These are phyloP conservation scores for Trichoderma oligosporum DNA, from an alignment of 2,329 filamentous ascomycete genomes.

Conservation along the genomic window DNA sequence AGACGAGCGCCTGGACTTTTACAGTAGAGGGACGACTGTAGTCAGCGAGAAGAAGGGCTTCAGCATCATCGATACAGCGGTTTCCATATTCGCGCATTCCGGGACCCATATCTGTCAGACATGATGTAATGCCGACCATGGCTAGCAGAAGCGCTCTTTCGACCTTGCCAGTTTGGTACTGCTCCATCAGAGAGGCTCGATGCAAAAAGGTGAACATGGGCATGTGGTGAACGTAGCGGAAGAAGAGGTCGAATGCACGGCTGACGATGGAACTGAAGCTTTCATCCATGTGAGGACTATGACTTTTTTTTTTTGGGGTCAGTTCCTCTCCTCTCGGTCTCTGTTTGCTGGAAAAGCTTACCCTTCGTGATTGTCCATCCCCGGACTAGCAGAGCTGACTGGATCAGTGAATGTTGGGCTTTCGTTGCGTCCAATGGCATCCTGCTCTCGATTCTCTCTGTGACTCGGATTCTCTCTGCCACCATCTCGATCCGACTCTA, in stretches of 20 bases:
- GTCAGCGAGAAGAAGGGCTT: conserved; percentile 49
- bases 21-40: conserved; percentile 55
- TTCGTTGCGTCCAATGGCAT: conserved; percentile 34
- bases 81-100: conserved; percentile 51
- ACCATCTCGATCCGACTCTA: conserved; percentile 28
- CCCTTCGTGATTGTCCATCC: conserved; percentile 34
- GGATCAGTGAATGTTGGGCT: conserved; percentile 37
- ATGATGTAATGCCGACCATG: conserved; percentile 53
- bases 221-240: conserved; percentile 56
- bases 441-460: conserved; percentile 14
- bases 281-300: conserved; percentile 38
- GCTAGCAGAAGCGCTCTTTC: conserved; percentile 52
- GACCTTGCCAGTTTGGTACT: conserved; percentile 54
- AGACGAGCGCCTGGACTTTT: conserved; percentile 48
- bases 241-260: conserved; percentile 55
- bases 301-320: background rate
- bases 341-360: conserved; percentile 27
- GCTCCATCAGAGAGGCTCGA: conserved; percentile 57
- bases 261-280: conserved; percentile 48
- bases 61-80: conserved; percentile 53
- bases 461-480: background rate
- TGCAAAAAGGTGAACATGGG: conserved; percentile 58
- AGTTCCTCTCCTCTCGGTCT: background rate
- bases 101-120: conserved; percentile 52
- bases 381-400: conserved; percentile 33